A percentile compares a stretch with the other conserved stretches of the same genome.
Evolutionary conservation across 192 early-diverging fungal species (phyloP).

Genomic region (Linnemannia zychae): DNA sequence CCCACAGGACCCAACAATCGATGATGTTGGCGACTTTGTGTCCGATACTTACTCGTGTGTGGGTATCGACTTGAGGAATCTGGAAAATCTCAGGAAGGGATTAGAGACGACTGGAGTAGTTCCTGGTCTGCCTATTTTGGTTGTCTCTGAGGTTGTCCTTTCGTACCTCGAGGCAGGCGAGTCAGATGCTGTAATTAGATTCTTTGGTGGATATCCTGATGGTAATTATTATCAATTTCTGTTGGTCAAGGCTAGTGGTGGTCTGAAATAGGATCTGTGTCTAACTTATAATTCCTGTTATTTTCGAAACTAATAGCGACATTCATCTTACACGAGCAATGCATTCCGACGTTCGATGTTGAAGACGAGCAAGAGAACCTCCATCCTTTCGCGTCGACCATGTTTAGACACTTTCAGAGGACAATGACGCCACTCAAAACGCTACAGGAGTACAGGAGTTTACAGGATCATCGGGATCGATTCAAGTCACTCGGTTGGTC

Average conservation of each 20-base stretch:
- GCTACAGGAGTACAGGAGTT: conserved; percentile 26
- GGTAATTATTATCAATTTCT: neutral
- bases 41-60: conserved; percentile 47
- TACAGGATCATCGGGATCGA: conserved; percentile 39
- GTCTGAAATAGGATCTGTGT: neutral
- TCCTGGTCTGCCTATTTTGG: conserved; percentile 30
- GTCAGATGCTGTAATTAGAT: conserved; percentile 39
- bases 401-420: conserved; percentile 47
- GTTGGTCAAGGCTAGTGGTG: neutral
- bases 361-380: conserved; percentile 28
- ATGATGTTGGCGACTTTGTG: conserved; percentile 36
- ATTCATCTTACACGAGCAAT: conserved; percentile 49
- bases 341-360: conserved; percentile 40
- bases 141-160: conserved; percentile 46
- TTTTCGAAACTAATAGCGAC: conserved; percentile 23
- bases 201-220: conserved; percentile 38
- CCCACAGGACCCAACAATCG: conserved; percentile 35
- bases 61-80: conserved; percentile 40
- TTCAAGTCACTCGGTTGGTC: conserved; percentile 33
- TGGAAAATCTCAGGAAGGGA: conserved; percentile 15
- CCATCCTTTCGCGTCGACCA: conserved; percentile 42
- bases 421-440: conserved; percentile 55
- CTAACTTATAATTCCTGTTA: neutral
- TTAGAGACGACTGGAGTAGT: conserved; percentile 20
- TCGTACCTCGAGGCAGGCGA: conserved; percentile 45